phyloP scores from a whole-genome alignment of 495 filamentous ascomycete genomes.

The Hypoxylon crocopeplum region DNA sequence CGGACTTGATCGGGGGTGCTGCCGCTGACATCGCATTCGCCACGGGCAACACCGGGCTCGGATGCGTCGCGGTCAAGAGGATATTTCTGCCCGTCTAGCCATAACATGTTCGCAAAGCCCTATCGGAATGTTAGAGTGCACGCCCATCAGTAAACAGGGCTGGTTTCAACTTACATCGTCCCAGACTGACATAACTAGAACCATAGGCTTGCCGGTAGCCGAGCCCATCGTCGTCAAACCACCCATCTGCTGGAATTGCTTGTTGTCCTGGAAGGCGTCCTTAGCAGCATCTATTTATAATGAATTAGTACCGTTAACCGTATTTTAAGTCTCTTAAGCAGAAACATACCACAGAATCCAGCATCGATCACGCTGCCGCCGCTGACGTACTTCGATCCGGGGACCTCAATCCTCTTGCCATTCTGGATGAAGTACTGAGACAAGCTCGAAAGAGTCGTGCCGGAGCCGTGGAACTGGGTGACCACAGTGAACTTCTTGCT shows the following conservation, averaged over 20 bases:
- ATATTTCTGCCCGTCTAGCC: constrained; percentile 67
- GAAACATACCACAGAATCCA: constrained; percentile 47
- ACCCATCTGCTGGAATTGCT: constrained; percentile 64
- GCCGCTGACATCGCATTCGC: constrained; percentile 65
- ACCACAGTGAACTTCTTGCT: constrained; percentile 67
- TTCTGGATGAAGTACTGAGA: constrained; percentile 63
- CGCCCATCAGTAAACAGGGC: background rate
- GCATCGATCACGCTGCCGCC: constrained; percentile 54
- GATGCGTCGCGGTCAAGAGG: constrained; percentile 59
- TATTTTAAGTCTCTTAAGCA: background rate
- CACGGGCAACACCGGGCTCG: constrained; percentile 71
- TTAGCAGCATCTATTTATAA: constrained; percentile 55
- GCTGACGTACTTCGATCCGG: constrained; percentile 57
- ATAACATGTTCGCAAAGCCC: constrained; percentile 76
- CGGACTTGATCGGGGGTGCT: constrained; percentile 59
- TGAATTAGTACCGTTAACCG: background rate
- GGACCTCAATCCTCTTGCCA: constrained; percentile 60
- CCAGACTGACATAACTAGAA: constrained; percentile 77
- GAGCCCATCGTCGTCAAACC: constrained; percentile 66
- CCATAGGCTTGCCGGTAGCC: constrained; percentile 65
- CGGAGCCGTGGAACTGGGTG: constrained; percentile 68
- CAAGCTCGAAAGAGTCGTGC: constrained; percentile 65
- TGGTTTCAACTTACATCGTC: constrained; percentile 59
- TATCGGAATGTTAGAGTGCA: constrained; percentile 5
- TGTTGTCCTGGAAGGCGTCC: constrained; percentile 64